A percentile compares a stretch with the other conserved stretches of the same genome.
These are phyloP conservation scores for Phytopythium montanum DNA, from an alignment of 352 stramenopile species.

Conservation along the genomic window DNA sequence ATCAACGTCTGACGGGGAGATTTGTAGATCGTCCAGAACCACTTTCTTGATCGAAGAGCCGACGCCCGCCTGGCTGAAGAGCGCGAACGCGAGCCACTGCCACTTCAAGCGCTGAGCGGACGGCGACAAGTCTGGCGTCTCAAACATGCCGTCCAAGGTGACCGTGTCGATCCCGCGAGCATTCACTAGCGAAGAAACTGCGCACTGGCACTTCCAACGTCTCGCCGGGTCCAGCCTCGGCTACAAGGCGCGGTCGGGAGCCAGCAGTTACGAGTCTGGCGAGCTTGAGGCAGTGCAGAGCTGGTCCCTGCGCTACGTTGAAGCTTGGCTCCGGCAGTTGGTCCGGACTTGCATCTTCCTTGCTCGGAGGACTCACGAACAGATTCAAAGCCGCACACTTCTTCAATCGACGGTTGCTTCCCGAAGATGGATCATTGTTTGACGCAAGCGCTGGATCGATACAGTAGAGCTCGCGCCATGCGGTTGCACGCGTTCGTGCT, in stretches of 20 bases:
- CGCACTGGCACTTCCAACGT: background rate
- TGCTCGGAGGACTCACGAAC: too few species aligned
- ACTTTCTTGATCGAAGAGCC: conserved; percentile 1
- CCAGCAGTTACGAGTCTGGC: background rate
- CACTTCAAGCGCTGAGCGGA: conserved; percentile 2
- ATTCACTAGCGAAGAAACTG: background rate
- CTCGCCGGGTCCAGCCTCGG: conserved; percentile 2
- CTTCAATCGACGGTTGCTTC: too few species aligned
- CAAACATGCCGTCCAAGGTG: conserved; percentile 5
- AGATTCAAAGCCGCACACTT: too few species aligned
- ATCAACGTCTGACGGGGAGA: conserved; percentile 2
- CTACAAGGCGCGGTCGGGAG: background rate
- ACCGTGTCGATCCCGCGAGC: background rate
- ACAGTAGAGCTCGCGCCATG: too few species aligned
- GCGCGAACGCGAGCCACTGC: conserved; percentile 7
- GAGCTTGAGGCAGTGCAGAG: background rate
- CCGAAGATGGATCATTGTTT: too few species aligned
- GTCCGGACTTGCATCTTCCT: too few species aligned
- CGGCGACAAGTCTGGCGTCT: background rate
- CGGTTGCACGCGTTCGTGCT: too few species aligned
- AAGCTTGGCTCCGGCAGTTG: too few species aligned
- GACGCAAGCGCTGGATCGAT: too few species aligned
- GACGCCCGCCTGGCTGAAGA: background rate
- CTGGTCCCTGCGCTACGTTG: background rate
- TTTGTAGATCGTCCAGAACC: conserved; percentile 1